Evolutionary conservation across 2,329 filamentous ascomycete species (phyloP).

Genomic region (Cladosporium sp.): DNA sequence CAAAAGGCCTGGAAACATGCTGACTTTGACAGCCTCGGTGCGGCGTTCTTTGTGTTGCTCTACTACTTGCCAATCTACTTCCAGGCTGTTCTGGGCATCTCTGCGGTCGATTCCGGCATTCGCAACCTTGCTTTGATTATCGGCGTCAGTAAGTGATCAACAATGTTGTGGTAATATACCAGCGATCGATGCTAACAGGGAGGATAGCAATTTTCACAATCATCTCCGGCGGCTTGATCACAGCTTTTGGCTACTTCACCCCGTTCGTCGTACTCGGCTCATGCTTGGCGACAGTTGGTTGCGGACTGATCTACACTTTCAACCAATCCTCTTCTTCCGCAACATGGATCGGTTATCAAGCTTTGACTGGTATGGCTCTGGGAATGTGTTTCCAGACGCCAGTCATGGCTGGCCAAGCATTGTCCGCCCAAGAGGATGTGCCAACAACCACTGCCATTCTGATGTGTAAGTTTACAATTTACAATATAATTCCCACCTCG

Average conservation of each 20-base stretch:
- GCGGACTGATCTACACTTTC: conserved; percentile 31
- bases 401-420: conserved; percentile 19
- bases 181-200: not conserved
- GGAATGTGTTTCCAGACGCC: conserved; percentile 44
- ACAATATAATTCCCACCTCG: not conserved
- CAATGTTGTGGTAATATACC: not conserved
- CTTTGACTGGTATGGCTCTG: conserved; percentile 46
- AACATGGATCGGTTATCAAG: conserved; percentile 53
- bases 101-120: conserved; percentile 25
- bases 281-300: conserved; percentile 9
- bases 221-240: conserved; percentile 32
- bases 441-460: conserved; percentile 29
- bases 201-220: conserved; percentile 25
- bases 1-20: not conserved
- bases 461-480: conserved; percentile 28
- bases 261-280: conserved; percentile 18
- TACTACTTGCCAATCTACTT: conserved; percentile 31
- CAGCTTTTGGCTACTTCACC: conserved; percentile 41
- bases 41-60: conserved; percentile 10
- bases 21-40: not conserved
- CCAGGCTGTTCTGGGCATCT: conserved; percentile 25
- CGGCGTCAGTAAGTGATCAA: too few species aligned
- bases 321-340: conserved; percentile 36
- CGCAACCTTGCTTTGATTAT: conserved; percentile 10
- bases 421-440: conserved; percentile 30